phyloP scores from a whole-genome alignment of 495 filamentous ascomycete genomes.

The Penicillium simplicissimum region DNA sequence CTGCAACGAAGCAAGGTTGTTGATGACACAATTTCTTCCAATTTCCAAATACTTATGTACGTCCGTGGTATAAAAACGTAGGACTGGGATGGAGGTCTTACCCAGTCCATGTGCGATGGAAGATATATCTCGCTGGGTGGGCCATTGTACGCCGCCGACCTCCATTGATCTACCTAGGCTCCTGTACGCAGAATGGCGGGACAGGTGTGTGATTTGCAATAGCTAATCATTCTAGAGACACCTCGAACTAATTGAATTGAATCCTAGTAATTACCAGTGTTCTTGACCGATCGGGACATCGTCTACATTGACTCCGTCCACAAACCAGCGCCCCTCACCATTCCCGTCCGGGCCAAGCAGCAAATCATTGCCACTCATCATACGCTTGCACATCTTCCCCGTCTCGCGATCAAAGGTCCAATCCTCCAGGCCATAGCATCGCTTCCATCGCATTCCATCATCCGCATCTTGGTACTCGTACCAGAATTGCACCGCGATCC shows the following conservation, averaged over 20 bases:
- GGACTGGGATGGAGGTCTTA: too few species aligned
- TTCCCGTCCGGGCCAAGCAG: conserved; percentile 55
- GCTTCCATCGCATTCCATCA: conserved; percentile 76
- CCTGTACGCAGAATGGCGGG: too few species aligned
- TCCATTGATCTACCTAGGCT: too few species aligned
- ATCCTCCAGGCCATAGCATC: conserved; percentile 88
- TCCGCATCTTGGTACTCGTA: conserved; percentile 77
- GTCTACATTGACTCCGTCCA: conserved; percentile 72
- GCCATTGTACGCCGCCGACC: too few species aligned
- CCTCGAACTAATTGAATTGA: background rate
- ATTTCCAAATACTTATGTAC: too few species aligned
- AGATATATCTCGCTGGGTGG: too few species aligned
- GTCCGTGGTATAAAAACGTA: too few species aligned
- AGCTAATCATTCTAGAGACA: too few species aligned
- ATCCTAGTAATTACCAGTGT: conserved; percentile 63
- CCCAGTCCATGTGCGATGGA: too few species aligned
- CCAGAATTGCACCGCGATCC: conserved; percentile 89
- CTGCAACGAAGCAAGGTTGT: too few species aligned
- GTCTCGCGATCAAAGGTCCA: conserved; percentile 77
- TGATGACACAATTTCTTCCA: too few species aligned
- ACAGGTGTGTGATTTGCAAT: too few species aligned
- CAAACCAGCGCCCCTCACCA: conserved; percentile 57
- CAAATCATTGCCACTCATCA: conserved; percentile 92
- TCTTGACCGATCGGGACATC: conserved; percentile 66
- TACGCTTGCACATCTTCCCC: conserved; percentile 80